Base-by-base conservation (phyloP, 768 basidiomycete species). In the Mycena indigotica region DNA sequence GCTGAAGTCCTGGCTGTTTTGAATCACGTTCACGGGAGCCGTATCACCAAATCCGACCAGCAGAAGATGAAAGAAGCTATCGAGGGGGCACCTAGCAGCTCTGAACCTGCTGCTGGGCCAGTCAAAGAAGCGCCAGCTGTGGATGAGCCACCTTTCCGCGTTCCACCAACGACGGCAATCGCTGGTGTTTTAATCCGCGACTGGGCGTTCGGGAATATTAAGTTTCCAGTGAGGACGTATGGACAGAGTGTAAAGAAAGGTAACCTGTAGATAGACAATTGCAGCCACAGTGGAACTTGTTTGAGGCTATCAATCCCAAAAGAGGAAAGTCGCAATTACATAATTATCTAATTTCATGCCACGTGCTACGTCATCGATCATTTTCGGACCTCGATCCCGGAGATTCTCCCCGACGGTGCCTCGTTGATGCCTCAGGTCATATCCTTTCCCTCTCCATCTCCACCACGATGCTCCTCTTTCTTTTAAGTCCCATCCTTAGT, bases 101-200 rank as follows among this genome's bases (percentile, higher is more conserved):
- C 32, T 6, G 25, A 55, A 51, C 19, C 50, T 40, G 25, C 32
- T 6, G 67, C 51, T 50, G 53, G 51, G 23, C 15, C 21, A n/a
- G 19, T 26, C 13, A 26, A 48, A 26, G 46, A 48, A 23, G 41
- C 41, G 21, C 41, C 41, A 5, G 15, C 41, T 5, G 62, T 50
- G 19, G 75, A 72, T 25, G 82, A 80, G 46, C 79, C 83, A 4
- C 75, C 83, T 6, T 87, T 94, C 73, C 83, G 81, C 61, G 72
- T 95, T n/a, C 93, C 94, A 1, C 87, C 91, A 5, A 67, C 69
- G 2, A 88, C 84, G 23, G 89, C 92, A 6, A 88, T 95, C 54
- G 93, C 89, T 0, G 94, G 94, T n/a, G 84, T 90, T 28, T 71
- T 96, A 67, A 89, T 96, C 64, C 76, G 83, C 49, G 84, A 93